A percentile compares a stretch with the other conserved stretches of the same genome.
Conservation (phyloP, 805 yeast genomes). For the Zygosaccharomyces siamensis region DNA sequence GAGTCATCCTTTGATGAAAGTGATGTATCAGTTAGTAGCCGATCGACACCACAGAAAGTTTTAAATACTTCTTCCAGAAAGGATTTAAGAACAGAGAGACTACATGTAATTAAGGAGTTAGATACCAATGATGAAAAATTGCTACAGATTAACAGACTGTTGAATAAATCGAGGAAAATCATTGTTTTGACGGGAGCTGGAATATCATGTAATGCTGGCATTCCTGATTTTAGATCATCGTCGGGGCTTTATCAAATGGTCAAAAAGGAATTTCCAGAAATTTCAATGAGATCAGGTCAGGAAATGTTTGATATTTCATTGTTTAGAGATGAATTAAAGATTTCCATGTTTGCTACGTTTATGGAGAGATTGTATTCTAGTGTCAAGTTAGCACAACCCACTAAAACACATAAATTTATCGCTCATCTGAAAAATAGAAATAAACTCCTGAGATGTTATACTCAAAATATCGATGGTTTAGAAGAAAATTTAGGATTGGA, state of each 20-base stretch:
- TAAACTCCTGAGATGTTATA: constrained; percentile 78
- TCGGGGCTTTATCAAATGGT: constrained; percentile 78
- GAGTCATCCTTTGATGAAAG: constrained; percentile 4
- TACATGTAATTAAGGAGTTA: constrained; percentile 16
- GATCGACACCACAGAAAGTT: background rate
- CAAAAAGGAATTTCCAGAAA: constrained; percentile 54
- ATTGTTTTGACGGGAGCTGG: constrained; percentile 91
- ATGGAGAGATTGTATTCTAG: constrained; percentile 74
- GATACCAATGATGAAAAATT: constrained; percentile 16
- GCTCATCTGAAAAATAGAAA: constrained; percentile 51
- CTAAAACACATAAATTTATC: constrained; percentile 78
- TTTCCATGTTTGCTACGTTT: constrained; percentile 76
- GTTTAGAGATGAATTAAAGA: constrained; percentile 62
- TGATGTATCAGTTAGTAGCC: background rate
- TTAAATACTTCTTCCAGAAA: constrained; percentile 4
- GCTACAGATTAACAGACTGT: constrained; percentile 25
- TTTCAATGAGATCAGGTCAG: constrained; percentile 67
- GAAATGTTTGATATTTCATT: constrained; percentile 86
- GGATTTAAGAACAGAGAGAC: constrained; percentile 18
- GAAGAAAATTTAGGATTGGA: constrained; percentile 63
- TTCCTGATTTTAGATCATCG: constrained; percentile 87
- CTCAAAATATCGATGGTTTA: constrained; percentile 91
- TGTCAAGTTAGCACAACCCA: constrained; percentile 66
- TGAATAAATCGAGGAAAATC: constrained; percentile 41
- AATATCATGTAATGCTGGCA: constrained; percentile 93